A percentile compares a stretch with the other conserved stretches of the same genome.
These are phyloP conservation scores for Digitaria exilis DNA, from an alignment of 202 grass and related monocot genomes.

Conservation along the genomic window DNA sequence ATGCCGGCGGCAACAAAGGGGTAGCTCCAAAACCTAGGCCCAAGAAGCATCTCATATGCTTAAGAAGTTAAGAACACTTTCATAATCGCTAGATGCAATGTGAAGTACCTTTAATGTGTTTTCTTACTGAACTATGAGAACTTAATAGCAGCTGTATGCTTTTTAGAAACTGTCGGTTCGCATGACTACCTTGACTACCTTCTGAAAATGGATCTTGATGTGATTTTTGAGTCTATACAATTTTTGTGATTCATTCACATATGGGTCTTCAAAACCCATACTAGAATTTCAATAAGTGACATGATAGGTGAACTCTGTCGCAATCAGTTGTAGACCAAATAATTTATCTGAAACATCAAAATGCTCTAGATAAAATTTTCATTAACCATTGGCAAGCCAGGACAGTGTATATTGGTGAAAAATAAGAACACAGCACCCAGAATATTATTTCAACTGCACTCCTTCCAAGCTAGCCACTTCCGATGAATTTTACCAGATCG, in stretches of 20 bases:
- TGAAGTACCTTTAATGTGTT: background rate
- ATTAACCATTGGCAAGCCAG: background rate
- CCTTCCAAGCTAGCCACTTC: slow-evolving; percentile 4
- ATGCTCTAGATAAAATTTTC: background rate
- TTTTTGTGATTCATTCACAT: background rate
- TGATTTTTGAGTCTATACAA: background rate
- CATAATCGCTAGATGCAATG: slow-evolving; percentile 1
- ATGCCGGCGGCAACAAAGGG: background rate
- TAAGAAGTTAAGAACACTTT: background rate
- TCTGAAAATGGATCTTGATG: background rate
- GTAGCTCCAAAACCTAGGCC: slow-evolving; percentile 13
- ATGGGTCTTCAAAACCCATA: background rate
- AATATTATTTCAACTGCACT: slow-evolving; percentile 38
- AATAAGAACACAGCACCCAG: background rate
- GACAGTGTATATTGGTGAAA: slow-evolving; percentile 8
- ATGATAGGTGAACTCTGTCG: background rate
- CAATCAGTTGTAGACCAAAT: background rate
- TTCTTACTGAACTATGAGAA: background rate
- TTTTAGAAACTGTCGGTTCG: background rate
- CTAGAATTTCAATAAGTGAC: background rate
- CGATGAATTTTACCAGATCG: slow-evolving; percentile 33
- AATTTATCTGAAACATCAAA: background rate
- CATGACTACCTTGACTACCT: background rate
- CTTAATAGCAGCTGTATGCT: background rate
- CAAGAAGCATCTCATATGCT: slow-evolving; percentile 3